Evolutionary conservation across 352 stramenopile species (phyloP), one percentile per base, ranked within the genome.

Genomic region (Globisporangium rhizosaccharum): DNA sequence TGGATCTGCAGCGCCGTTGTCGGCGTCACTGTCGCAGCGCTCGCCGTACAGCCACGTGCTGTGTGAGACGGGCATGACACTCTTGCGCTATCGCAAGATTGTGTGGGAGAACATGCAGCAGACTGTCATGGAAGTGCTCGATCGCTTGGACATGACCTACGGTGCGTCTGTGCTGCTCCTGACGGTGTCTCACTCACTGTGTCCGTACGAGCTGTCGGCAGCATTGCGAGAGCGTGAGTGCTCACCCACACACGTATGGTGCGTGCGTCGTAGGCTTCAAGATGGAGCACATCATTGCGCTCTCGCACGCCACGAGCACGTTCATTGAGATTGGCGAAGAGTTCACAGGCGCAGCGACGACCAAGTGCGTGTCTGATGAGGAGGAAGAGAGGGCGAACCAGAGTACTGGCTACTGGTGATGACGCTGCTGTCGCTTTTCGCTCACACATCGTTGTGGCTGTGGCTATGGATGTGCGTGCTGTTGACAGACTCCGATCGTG

Each of bases 21-120:
- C 33, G 28, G 44, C 18, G 39, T 41, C 28, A 52, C 44, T 9
- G 9, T 55, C 56, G 4, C 66, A 76, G 56, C 63, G 69, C 33
- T 81, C 72, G 15, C 64, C 71, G 11, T 90, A 92, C 54, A 82
- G 74, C 41, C 66, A 87, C 58, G 68, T 91, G 15, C 65, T 92
- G 37, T 89, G 83, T 50, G 81, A 90, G 57, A 92, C 82, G 0
- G 83, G 83, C 0, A 91, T 91, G 75, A 89, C 72, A 3, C 70
- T 92, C 42, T 51, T 89, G n/a, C 70, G 78, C 12, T 92, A 93
- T 49, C 73, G 85, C 26, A 88, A 88, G 37, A 87, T 95, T 51
- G 79, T 95, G 49, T 95, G 86, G 86, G 84, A 92, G 68, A 89
- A 73, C 53, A 92, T 95, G 71, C 84, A 95, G 44, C 81, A 91